phyloP scores from a whole-genome alignment of 345 rosid species.

The Limnanthes douglasii region DNA sequence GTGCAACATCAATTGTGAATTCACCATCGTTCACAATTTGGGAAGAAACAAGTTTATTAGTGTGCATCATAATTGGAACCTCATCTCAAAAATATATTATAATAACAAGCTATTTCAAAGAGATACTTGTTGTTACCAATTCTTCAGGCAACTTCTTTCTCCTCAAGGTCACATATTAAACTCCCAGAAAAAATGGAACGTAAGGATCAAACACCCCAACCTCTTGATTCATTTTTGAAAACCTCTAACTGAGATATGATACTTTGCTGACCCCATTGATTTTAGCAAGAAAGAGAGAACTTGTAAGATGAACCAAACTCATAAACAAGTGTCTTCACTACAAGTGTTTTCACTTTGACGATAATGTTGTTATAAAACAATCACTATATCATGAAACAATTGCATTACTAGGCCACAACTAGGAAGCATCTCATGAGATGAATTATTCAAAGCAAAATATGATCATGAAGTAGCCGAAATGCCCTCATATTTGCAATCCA shows the following conservation, averaged over 20 bases:
- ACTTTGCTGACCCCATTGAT: slow-evolving; percentile 64
- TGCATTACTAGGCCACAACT: too few relatives aligned
- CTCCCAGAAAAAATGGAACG: slow-evolving; percentile 65
- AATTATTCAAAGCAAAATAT: too few relatives aligned
- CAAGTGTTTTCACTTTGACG: too few relatives aligned
- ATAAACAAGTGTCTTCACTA: slow-evolving; percentile 44
- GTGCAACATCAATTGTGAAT: slow-evolving; percentile 80
- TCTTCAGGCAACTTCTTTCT: slow-evolving; percentile 53
- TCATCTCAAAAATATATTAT: slow-evolving; percentile 28
- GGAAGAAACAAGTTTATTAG: slow-evolving; percentile 11
- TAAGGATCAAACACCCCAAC: slow-evolving; percentile 89
- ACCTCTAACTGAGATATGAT: slow-evolving; percentile 64
- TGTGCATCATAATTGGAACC: slow-evolving; percentile 32
- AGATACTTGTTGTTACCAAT: slow-evolving; percentile 65
- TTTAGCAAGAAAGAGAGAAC: slow-evolving; percentile 60
- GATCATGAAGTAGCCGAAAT: too few relatives aligned
- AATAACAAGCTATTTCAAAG: slow-evolving; percentile 54
- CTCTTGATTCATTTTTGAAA: slow-evolving; percentile 64
- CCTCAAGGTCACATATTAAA: slow-evolving; percentile 77
- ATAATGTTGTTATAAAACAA: slow-evolving; percentile 56
- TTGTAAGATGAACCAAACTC: slow-evolving; percentile 79
- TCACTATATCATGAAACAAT: too few relatives aligned
- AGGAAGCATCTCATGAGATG: too few relatives aligned
- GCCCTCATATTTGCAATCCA: too few relatives aligned
- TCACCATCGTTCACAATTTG: slow-evolving; percentile 24